phyloP scores from a whole-genome alignment of 1,139 yeast species.

The Williopsis jadinii region DNA sequence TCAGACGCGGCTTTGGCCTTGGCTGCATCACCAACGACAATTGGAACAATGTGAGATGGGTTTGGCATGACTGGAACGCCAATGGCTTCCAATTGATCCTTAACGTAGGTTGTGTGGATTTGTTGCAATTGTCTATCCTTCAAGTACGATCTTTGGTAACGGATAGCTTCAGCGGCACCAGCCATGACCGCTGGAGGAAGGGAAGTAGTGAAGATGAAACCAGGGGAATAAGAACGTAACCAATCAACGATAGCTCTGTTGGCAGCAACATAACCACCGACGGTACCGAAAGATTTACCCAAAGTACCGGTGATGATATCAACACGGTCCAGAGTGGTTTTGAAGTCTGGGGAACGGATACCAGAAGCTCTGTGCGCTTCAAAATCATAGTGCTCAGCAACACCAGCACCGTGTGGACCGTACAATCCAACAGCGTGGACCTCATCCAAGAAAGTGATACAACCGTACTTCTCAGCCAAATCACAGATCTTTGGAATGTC shows the following conservation, averaged over 20 bases:
- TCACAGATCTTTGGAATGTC: slow-evolving; percentile 92
- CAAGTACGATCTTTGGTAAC: slow-evolving; percentile 75
- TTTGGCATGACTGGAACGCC: slow-evolving; percentile 96
- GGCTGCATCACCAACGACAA: slow-evolving; percentile 89
- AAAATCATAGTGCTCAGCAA: slow-evolving; percentile 92
- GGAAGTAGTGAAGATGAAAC: slow-evolving; percentile 92
- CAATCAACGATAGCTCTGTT: slow-evolving; percentile 80
- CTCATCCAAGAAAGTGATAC: slow-evolving; percentile 92
- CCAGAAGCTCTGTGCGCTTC: slow-evolving; percentile 71
- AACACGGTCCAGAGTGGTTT: slow-evolving; percentile 77
- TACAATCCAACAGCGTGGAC: slow-evolving; percentile 99
- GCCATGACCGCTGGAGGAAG: slow-evolving; percentile 98
- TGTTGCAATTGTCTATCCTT: slow-evolving; percentile 82
- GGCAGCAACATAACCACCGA: slow-evolving; percentile 97
- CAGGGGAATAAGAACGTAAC: slow-evolving; percentile 95
- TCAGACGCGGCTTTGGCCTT: slow-evolving; percentile 91
- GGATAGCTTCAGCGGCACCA: slow-evolving; percentile 82
- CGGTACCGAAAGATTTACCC: slow-evolving; percentile 95
- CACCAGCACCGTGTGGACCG: slow-evolving; percentile 99
- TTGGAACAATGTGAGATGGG: slow-evolving; percentile 96
- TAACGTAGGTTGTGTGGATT: slow-evolving; percentile 77
- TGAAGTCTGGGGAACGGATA: slow-evolving; percentile 41
- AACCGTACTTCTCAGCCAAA: slow-evolving; percentile 95
- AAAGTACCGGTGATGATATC: slow-evolving; percentile 97
- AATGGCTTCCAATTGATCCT: slow-evolving; percentile 54